phyloP scores from a whole-genome alignment of 257 asterid genomes.

The Galeopsis tetrahit region DNA sequence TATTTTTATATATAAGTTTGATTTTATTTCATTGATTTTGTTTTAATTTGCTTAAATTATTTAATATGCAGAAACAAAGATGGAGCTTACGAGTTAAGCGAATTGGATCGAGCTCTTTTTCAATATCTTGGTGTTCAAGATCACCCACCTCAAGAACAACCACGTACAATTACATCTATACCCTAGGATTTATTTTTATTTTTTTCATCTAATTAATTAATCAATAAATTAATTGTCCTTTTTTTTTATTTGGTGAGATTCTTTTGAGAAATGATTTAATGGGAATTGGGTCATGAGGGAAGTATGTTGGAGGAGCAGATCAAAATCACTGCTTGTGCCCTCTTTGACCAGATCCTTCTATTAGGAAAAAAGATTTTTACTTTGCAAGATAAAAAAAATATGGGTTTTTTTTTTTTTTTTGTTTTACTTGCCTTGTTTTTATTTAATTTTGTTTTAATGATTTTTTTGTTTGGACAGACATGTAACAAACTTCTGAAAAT shows the following conservation, averaged over 20 bases:
- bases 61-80: conserved; percentile 57
- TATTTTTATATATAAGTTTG: background rate
- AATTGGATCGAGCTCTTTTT: conserved; percentile 72
- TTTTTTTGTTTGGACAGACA: conserved; percentile 44
- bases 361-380: conserved; percentile 19
- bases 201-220: no score
- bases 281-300: conserved; percentile 35
- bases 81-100: conserved; percentile 70
- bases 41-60: no score
- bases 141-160: conserved; percentile 51
- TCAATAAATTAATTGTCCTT: no score
- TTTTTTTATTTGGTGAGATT: conserved; percentile 37
- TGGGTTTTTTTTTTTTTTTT: background rate
- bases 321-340: conserved; percentile 45
- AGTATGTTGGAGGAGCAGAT: conserved; percentile 39
- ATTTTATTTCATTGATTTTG: background rate
- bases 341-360: conserved; percentile 61
- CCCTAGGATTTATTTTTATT: no score
- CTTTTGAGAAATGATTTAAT: conserved; percentile 26
- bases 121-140: conserved; percentile 67
- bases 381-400: conserved; percentile 2
- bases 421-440: conserved; percentile 21
- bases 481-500: conserved; percentile 38
- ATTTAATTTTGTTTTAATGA: no score
- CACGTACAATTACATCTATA: conserved; percentile 33